A percentile compares a stretch with the other conserved stretches of the same genome.
Evolutionary conservation across 176 grass and related monocot species (phyloP).

Genomic region (Aegilops bicornis): DNA sequence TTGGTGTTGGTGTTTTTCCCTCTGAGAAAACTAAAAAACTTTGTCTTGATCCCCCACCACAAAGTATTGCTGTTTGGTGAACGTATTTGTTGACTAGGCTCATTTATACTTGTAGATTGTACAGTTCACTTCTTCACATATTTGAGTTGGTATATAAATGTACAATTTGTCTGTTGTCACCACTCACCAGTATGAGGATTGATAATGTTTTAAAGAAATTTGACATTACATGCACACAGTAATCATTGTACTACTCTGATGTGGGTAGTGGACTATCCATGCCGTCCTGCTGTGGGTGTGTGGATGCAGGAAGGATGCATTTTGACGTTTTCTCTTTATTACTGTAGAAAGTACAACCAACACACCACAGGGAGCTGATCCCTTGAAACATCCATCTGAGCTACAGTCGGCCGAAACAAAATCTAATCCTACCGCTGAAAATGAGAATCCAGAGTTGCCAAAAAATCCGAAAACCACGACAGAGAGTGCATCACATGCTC

Average conservation of each 20-base stretch:
- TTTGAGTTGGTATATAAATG: too few species aligned
- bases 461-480: slow-evolving; percentile 25
- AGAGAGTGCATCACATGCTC: slow-evolving; percentile 52
- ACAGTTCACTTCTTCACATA: too few species aligned
- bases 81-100: not conserved
- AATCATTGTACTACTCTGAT: slow-evolving; percentile 7
- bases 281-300: not conserved
- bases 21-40: not conserved
- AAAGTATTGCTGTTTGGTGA: slow-evolving; percentile 12
- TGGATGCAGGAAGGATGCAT: slow-evolving; percentile 9
- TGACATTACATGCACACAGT: not conserved
- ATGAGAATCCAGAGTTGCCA: slow-evolving; percentile 35
- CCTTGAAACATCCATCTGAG: slow-evolving; percentile 37
- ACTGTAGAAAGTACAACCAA: slow-evolving; percentile 35
- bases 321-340: slow-evolving; percentile 28
- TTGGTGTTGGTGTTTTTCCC: slow-evolving; percentile 10
- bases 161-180: too few species aligned
- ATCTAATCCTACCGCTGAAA: slow-evolving; percentile 38
- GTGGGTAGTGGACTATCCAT: not conserved
- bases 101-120: too few species aligned
- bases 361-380: slow-evolving; percentile 24
- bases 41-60: not conserved
- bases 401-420: slow-evolving; percentile 24
- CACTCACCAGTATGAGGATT: not conserved
- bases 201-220: not conserved